phyloP scores from a whole-genome alignment of 2,329 filamentous ascomycete genomes.

The Coniochaeta prunicola region DNA sequence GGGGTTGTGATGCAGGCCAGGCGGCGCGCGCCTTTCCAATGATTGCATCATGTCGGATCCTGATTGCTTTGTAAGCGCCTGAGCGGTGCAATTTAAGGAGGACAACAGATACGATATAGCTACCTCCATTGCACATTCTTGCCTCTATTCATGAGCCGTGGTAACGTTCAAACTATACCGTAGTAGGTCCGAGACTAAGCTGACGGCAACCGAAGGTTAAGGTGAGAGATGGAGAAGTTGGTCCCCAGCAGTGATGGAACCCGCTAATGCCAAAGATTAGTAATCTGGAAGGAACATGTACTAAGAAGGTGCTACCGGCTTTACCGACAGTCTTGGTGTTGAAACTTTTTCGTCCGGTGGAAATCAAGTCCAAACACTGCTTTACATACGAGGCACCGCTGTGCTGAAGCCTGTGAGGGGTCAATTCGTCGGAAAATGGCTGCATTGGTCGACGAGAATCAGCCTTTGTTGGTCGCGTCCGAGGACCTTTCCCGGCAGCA shows the following conservation, averaged over 20 bases:
- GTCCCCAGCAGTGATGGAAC: background rate
- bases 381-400: background rate
- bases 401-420: background rate
- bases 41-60: background rate
- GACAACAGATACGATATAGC: no score
- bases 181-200: no score
- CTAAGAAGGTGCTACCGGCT: no score
- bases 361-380: background rate
- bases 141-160: no score
- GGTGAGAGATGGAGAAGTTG: background rate
- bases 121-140: no score
- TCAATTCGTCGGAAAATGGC: background rate
- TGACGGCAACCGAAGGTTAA: no score
- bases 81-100: no score
- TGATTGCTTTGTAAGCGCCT: no score
- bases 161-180: no score
- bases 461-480: background rate
- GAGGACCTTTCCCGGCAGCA: background rate
- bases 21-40: background rate
- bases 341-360: background rate
- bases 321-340: background rate
- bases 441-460: slow-evolving; percentile 1
- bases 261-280: background rate
- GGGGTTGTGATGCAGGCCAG: no score
- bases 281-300: background rate